Evolutionary conservation across 345 rosid species (phyloP).

Genomic region (Citrus australasica): DNA sequence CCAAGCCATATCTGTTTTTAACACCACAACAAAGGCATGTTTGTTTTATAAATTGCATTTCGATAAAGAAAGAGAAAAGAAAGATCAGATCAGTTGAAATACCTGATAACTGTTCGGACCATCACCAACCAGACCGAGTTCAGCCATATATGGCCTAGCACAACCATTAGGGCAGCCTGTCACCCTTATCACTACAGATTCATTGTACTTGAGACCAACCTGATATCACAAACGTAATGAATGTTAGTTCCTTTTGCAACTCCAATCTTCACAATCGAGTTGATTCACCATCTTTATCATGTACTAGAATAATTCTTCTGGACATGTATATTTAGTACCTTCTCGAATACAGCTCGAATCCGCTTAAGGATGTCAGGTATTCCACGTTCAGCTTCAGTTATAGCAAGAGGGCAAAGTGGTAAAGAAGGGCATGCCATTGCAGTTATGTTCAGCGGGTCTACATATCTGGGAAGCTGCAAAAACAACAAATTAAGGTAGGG

Average conservation of each 20-base stretch:
- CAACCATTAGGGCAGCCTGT: slow-evolving; percentile 99
- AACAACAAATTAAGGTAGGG: slow-evolving; percentile 12
- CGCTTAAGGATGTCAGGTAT: slow-evolving; percentile 86
- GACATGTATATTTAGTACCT: slow-evolving; percentile 38
- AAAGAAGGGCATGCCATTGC: slow-evolving; percentile 99
- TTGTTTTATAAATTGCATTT: neutral
- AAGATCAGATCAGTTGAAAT: slow-evolving; percentile 1
- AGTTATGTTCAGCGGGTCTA: slow-evolving; percentile 84
- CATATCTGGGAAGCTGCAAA: slow-evolving; percentile 77
- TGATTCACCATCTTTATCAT: neutral
- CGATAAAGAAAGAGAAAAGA: neutral
- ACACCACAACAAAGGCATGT: neutral
- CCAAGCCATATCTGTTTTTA: slow-evolving; percentile 86
- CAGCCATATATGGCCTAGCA: slow-evolving; percentile 99
- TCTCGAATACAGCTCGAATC: slow-evolving; percentile 87
- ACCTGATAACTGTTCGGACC: slow-evolving; percentile 99
- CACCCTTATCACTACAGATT: slow-evolving; percentile 83
- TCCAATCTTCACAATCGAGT: neutral
- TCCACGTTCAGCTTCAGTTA: slow-evolving; percentile 98
- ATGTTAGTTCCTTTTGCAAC: neutral
- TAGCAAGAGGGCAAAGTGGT: slow-evolving; percentile 92
- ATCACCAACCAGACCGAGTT: slow-evolving; percentile 97
- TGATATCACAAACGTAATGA: slow-evolving; percentile 25
- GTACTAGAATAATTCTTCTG: neutral
- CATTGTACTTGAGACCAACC: slow-evolving; percentile 89